Evolutionary conservation across 2,329 filamentous ascomycete genomes (phyloP).

Genomic region (Talaromyces sp.): DNA sequence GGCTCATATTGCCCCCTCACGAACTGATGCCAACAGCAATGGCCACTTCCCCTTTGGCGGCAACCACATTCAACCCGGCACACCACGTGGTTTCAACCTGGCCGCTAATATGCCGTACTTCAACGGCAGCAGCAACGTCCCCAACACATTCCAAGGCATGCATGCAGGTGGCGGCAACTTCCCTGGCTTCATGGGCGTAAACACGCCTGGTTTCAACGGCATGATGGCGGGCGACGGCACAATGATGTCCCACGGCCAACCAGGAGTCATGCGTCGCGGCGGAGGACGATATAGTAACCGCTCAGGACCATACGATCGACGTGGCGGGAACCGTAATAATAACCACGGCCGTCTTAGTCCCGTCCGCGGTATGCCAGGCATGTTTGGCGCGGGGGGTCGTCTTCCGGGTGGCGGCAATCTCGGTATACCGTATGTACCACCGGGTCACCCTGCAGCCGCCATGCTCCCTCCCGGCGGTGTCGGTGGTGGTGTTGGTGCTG

Average conservation of each 20-base stretch:
- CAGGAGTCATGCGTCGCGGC: constrained; percentile 64
- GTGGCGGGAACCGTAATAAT: constrained; percentile 50
- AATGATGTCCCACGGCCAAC: constrained; percentile 42
- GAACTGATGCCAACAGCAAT: constrained; percentile 91
- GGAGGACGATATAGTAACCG: constrained; percentile 59
- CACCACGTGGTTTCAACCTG: constrained; percentile 86
- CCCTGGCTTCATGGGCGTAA: constrained; percentile 31
- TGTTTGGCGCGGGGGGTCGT: constrained; percentile 32
- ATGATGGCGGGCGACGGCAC: constrained; percentile 37
- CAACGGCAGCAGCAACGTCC: constrained; percentile 39
- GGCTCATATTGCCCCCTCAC: constrained; percentile 85
- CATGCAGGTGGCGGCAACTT: constrained; percentile 24
- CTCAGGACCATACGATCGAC: constrained; percentile 68
- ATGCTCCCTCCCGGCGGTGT: not conserved
- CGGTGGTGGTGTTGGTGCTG: not conserved
- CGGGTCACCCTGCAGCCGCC: constrained; percentile 35
- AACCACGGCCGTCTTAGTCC: constrained; percentile 47
- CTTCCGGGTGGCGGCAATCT: constrained; percentile 25
- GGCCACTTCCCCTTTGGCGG: constrained; percentile 85
- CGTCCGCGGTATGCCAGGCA: constrained; percentile 31
- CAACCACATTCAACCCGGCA: constrained; percentile 71
- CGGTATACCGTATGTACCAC: constrained; percentile 30
- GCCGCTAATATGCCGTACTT: constrained; percentile 63
- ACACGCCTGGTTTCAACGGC: constrained; percentile 28
- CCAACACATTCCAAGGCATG: constrained; percentile 30